Evolutionary conservation across 495 filamentous ascomycete species (phyloP).

Genomic region (Clohesyomyces aquaticus): DNA sequence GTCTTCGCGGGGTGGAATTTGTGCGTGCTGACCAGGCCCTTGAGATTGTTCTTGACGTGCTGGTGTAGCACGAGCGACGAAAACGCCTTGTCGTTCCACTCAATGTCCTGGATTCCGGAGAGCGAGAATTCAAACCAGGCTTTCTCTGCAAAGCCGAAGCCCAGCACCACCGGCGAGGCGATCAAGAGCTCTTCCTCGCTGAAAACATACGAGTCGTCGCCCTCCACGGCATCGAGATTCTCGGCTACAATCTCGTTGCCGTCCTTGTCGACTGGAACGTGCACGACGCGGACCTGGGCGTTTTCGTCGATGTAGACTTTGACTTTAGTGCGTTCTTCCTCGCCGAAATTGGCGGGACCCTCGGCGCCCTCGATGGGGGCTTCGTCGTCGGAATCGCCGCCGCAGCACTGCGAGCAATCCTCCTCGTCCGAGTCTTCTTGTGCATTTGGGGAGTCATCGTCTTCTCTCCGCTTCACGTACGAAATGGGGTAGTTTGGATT

Average conservation of each 20-base stretch:
- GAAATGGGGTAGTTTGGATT: conserved; percentile 89
- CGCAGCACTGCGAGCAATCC: conserved; percentile 53
- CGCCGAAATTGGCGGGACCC: conserved; percentile 41
- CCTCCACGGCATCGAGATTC: conserved; percentile 60
- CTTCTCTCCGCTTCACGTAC: conserved; percentile 74
- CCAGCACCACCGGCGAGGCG: conserved; percentile 88
- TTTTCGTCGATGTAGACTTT: conserved; percentile 70
- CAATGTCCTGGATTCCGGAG: conserved; percentile 77
- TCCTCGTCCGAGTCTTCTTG: conserved; percentile 58
- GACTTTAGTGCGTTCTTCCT: conserved; percentile 56
- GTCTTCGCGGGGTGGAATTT: conserved; percentile 80
- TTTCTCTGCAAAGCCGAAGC: conserved; percentile 90
- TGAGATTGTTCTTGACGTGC: conserved; percentile 79
- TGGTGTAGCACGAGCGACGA: conserved; percentile 73
- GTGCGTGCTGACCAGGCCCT: conserved; percentile 78
- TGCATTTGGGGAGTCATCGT: conserved; percentile 56
- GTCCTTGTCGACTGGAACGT: conserved; percentile 65
- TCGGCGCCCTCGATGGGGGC: conserved; percentile 8
- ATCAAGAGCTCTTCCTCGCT: conserved; percentile 86
- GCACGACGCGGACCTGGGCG: conserved; percentile 61
- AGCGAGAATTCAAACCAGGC: conserved; percentile 90
- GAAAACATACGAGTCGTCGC: conserved; percentile 62
- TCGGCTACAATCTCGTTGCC: conserved; percentile 67
- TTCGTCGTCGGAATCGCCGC: conserved; percentile 39
- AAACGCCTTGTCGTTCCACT: conserved; percentile 83